phyloP scores from a whole-genome alignment of 148 eudicot genomes.

The Silene conica region DNA sequence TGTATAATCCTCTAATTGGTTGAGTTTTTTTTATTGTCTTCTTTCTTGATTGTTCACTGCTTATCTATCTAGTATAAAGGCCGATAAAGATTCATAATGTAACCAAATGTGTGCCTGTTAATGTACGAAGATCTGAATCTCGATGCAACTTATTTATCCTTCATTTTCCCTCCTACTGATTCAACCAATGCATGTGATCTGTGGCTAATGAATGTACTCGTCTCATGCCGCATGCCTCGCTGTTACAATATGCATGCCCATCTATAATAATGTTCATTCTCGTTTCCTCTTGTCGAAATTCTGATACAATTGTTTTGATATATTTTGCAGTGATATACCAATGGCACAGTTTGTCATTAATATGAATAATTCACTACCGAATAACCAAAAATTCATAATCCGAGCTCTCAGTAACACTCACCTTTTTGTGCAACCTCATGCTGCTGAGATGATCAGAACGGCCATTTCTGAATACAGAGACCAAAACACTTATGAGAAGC shows the following conservation, averaged over 20 bases:
- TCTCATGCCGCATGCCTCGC: too few relatives aligned
- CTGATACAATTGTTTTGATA: not conserved
- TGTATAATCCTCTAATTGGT: too few relatives aligned
- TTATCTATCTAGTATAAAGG: too few relatives aligned
- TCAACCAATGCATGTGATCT: not conserved
- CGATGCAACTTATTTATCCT: not conserved
- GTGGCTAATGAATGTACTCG: too few relatives aligned
- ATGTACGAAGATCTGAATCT: not conserved
- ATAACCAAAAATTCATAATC: constrained; percentile 69
- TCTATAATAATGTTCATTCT: not conserved
- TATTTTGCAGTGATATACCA: constrained; percentile 66
- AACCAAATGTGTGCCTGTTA: too few relatives aligned
- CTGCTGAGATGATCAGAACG: constrained; percentile 58
- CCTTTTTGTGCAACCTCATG: constrained; percentile 68
- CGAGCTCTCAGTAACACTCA: constrained; percentile 64
- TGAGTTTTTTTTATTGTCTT: too few relatives aligned
- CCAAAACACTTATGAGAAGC: constrained; percentile 87
- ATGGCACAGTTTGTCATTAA: constrained; percentile 82
- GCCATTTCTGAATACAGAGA: constrained; percentile 69
- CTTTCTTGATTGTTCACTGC: too few relatives aligned
- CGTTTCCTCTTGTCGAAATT: too few relatives aligned
- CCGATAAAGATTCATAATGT: too few relatives aligned
- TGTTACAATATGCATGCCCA: too few relatives aligned
- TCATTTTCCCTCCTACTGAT: not conserved
- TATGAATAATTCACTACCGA: constrained; percentile 46